phyloP scores from a whole-genome alignment of 1,139 yeast genomes.

The Candida gigantensis region DNA sequence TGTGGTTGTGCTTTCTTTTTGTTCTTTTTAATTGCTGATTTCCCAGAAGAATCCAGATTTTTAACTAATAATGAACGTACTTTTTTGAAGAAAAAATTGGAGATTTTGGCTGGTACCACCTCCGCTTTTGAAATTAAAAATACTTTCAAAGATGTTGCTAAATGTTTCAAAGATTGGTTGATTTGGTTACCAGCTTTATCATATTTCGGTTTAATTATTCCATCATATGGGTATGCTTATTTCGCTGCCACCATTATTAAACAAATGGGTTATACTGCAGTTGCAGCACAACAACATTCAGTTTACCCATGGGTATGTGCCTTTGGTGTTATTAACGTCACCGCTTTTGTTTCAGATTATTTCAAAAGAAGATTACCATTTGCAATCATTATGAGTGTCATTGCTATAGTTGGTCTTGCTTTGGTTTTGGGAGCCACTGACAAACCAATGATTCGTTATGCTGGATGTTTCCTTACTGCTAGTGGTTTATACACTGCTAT shows the following conservation, averaged over 20 bases:
- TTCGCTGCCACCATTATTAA: constrained; percentile 66
- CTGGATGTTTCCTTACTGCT: constrained; percentile 69
- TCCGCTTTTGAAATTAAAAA: constrained; percentile 55
- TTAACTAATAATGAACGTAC: constrained; percentile 47
- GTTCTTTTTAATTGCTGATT: constrained; percentile 54
- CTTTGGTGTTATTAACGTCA: constrained; percentile 53
- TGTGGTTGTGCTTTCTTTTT: constrained; percentile 58
- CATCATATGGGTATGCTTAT: constrained; percentile 72
- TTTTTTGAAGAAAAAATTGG: constrained; percentile 56
- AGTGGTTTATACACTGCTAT: constrained; percentile 69
- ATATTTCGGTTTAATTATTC: constrained; percentile 65
- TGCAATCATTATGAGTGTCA: constrained; percentile 37
- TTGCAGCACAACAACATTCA: constrained; percentile 64
- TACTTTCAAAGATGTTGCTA: constrained; percentile 39
- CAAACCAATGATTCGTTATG: constrained; percentile 53
- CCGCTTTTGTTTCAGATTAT: constrained; percentile 52
- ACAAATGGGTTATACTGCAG: constrained; percentile 59
- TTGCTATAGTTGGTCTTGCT: constrained; percentile 58
- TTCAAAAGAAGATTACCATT: constrained; percentile 49
- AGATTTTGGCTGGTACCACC: constrained; percentile 48
- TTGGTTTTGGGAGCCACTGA: constrained; percentile 45
- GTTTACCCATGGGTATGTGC: constrained; percentile 74
- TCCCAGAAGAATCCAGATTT: constrained; percentile 55
- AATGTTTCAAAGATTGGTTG: constrained; percentile 48
- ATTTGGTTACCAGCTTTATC: constrained; percentile 59